Conservation (phyloP, 164 flowering plant genomes). For the Aristolochia fimbriata region DNA sequence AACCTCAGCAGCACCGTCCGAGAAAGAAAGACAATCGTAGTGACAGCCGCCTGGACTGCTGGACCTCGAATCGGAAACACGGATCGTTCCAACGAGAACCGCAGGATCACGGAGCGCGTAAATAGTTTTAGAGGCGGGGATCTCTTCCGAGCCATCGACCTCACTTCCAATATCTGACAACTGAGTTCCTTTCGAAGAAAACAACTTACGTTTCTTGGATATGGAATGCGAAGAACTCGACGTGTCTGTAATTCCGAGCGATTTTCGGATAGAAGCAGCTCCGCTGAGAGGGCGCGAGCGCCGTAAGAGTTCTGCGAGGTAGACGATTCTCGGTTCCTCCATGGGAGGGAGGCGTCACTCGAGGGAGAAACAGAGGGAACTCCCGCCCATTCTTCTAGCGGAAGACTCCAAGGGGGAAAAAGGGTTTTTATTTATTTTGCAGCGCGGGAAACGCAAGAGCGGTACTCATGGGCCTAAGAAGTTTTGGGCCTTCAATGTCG, state of each 20-base stretch:
- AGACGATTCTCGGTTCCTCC: constrained; percentile 14
- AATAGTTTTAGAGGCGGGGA: neutral
- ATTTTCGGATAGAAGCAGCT: constrained; percentile 24
- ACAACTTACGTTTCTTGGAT: constrained; percentile 1
- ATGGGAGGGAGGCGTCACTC: neutral
- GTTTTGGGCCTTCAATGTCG: too few relatives aligned
- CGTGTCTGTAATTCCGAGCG: constrained; percentile 4
- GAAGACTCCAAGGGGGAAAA: too few relatives aligned
- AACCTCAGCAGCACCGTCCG: constrained; percentile 39
- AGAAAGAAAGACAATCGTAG: constrained; percentile 45
- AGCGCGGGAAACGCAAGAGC: too few relatives aligned
- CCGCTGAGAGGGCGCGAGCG: constrained; percentile 49
- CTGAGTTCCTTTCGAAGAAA: neutral
- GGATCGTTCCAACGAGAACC: constrained; percentile 47
- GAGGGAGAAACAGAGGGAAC: too few relatives aligned
- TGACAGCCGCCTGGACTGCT: constrained; percentile 7
- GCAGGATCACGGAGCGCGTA: constrained; percentile 20
- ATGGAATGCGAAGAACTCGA: neutral
- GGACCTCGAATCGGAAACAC: constrained; percentile 20
- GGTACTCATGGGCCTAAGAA: too few relatives aligned
- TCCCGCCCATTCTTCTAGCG: too few relatives aligned
- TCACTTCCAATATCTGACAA: too few relatives aligned
- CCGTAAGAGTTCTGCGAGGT: constrained; percentile 46
- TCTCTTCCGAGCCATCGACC: neutral
- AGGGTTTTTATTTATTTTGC: too few relatives aligned